Conservation (phyloP, 768 basidiomycete genomes). For the Russula lepida region DNA sequence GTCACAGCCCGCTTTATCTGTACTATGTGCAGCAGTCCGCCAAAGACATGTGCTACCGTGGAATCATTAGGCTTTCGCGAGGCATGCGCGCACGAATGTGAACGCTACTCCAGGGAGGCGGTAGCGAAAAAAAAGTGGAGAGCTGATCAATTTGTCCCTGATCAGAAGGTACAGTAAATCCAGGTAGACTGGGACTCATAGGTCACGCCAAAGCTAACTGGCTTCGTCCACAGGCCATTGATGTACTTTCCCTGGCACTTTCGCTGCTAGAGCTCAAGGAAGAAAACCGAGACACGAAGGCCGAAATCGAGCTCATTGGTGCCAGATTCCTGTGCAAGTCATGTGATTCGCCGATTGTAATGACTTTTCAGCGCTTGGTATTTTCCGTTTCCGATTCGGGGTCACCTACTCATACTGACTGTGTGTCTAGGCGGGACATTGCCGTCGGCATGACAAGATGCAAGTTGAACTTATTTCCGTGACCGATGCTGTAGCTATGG, state of each 20-base stretch:
- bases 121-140: slow-evolving; percentile 35
- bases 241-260: slow-evolving; percentile 10
- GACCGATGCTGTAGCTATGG: neutral
- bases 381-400: neutral
- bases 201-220: neutral
- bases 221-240: slow-evolving; percentile 10
- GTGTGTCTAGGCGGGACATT: slow-evolving; percentile 8
- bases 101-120: slow-evolving; percentile 23
- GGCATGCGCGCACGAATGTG: slow-evolving; percentile 54
- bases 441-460: slow-evolving; percentile 17
- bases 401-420: neutral
- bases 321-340: slow-evolving; percentile 13
- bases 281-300: slow-evolving; percentile 3
- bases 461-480: neutral
- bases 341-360: slow-evolving; percentile 11
- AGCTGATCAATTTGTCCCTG: slow-evolving; percentile 45
- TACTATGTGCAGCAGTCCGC: slow-evolving; percentile 37
- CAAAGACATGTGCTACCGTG: slow-evolving; percentile 30
- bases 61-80: slow-evolving; percentile 47
- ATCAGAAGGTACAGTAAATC: slow-evolving; percentile 40
- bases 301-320: neutral
- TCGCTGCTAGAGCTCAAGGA: neutral
- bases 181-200: neutral
- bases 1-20: slow-evolving; percentile 55
- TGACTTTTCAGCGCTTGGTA: slow-evolving; percentile 18